Evolutionary conservation across 495 filamentous ascomycete genomes (phyloP).

Genomic region (Tuber melanosporum): DNA sequence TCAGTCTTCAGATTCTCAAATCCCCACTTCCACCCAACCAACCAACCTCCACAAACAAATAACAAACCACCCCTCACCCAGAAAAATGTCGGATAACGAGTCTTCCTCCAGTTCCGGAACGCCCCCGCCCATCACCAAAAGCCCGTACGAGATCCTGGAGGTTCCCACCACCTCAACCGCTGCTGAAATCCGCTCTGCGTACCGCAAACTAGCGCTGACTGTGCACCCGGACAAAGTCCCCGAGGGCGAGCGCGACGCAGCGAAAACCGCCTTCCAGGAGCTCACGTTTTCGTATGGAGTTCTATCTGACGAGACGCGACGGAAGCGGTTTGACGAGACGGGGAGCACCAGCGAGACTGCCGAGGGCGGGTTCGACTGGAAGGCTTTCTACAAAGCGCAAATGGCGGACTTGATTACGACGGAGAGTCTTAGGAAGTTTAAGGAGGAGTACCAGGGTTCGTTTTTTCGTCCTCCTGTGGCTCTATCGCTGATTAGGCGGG

Average conservation of each 20-base stretch:
- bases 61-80: not conserved
- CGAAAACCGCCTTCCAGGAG: conserved; percentile 74
- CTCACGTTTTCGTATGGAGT: conserved; percentile 92
- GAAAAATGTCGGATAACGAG: conserved; percentile 27
- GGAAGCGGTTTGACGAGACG: conserved; percentile 78
- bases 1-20: not conserved
- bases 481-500: not conserved
- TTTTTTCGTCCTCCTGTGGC: not conserved
- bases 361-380: conserved; percentile 71
- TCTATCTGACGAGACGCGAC: conserved; percentile 69
- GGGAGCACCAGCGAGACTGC: conserved; percentile 77
- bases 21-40: not conserved
- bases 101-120: conserved; percentile 48
- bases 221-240: conserved; percentile 96
- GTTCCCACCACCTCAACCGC: conserved; percentile 58
- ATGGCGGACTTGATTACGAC: conserved; percentile 63
- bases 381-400: conserved; percentile 75
- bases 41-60: conserved; percentile 5
- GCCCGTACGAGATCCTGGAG: conserved; percentile 79
- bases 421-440: conserved; percentile 65
- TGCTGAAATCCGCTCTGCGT: conserved; percentile 74
- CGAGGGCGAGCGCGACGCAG: conserved; percentile 54
- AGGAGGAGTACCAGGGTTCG: conserved; percentile 60
- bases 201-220: conserved; percentile 78
- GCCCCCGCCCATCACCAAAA: conserved; percentile 55